Conservation (phyloP, 2,329 filamentous ascomycete species). For the Exophiala bonariae region DNA sequence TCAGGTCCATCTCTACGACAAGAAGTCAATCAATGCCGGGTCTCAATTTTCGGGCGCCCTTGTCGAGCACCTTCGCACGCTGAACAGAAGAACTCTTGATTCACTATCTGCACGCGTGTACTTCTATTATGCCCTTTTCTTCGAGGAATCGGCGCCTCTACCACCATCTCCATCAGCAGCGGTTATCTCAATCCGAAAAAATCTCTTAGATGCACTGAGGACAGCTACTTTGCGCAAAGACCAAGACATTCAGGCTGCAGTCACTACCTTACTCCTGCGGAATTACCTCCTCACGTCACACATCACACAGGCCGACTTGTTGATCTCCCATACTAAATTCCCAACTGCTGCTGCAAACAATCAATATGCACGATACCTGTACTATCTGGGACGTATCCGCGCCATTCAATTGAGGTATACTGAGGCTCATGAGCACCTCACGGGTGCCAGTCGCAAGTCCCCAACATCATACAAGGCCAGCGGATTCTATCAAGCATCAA, state of each 20-base stretch:
- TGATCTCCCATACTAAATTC: conserved; percentile 95
- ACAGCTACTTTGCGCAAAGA: conserved; percentile 97
- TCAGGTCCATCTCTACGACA: conserved; percentile 86
- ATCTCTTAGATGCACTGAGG: conserved; percentile 81
- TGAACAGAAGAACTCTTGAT: conserved; percentile 93
- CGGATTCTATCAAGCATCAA: conserved; percentile 93
- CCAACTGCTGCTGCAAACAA: conserved; percentile 94
- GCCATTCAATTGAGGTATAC: conserved; percentile 97
- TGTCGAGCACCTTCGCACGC: conserved; percentile 77
- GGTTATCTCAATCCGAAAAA: conserved; percentile 81
- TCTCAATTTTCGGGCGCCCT: conserved; percentile 81
- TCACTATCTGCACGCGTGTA: conserved; percentile 93
- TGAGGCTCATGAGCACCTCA: conserved; percentile 91
- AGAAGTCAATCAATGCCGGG: conserved; percentile 76
- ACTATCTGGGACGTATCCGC: conserved; percentile 94
- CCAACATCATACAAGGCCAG: conserved; percentile 85
- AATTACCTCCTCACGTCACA: conserved; percentile 96
- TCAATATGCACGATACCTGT: conserved; percentile 94
- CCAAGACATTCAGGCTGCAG: conserved; percentile 92
- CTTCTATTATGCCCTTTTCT: conserved; percentile 97
- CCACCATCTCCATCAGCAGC: conserved; percentile 87
- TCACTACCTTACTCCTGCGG: conserved; percentile 90
- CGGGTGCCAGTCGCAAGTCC: conserved; percentile 90
- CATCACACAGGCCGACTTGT: conserved; percentile 92
- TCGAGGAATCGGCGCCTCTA: conserved; percentile 83